A percentile compares a stretch with the other conserved stretches of the same genome.
Evolutionary conservation across 2,329 filamentous ascomycete genomes (phyloP).

Genomic region (Trichoderma afroharzianum): DNA sequence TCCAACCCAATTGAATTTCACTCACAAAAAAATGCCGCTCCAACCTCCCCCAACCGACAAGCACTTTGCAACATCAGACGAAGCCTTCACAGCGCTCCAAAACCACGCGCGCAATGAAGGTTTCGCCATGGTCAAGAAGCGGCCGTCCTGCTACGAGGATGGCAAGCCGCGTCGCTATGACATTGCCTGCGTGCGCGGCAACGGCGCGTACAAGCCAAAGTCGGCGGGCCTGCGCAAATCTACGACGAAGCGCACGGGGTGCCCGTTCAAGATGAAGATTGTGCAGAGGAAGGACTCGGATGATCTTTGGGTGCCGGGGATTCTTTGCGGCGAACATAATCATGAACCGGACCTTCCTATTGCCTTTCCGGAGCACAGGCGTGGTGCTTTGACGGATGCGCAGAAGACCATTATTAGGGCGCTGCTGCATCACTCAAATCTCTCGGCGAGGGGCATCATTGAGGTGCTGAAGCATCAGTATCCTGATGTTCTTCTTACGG

Average conservation of each 20-base stretch:
- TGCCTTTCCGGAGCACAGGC: background rate
- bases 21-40: background rate
- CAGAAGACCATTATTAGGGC: background rate
- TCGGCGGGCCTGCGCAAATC: background rate
- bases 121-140: conserved; percentile 3
- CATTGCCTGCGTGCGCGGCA: conserved; percentile 2
- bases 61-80: background rate
- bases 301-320: background rate
- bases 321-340: background rate
- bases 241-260: background rate
- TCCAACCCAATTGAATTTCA: background rate
- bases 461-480: background rate
- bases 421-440: background rate
- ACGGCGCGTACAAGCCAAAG: background rate
- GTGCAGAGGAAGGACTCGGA: background rate
- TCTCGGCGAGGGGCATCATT: background rate
- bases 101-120: background rate
- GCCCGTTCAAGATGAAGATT: conserved; percentile 16
- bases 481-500: background rate
- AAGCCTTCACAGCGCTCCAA: background rate
- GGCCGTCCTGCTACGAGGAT: background rate
- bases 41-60: background rate
- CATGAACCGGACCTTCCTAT: background rate
- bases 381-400: background rate
- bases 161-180: conserved; percentile 4